A percentile compares a stretch with the other conserved stretches of the same genome.
Conservation (phyloP, 148 eudicot species). For the Persicaria maculosa region DNA sequence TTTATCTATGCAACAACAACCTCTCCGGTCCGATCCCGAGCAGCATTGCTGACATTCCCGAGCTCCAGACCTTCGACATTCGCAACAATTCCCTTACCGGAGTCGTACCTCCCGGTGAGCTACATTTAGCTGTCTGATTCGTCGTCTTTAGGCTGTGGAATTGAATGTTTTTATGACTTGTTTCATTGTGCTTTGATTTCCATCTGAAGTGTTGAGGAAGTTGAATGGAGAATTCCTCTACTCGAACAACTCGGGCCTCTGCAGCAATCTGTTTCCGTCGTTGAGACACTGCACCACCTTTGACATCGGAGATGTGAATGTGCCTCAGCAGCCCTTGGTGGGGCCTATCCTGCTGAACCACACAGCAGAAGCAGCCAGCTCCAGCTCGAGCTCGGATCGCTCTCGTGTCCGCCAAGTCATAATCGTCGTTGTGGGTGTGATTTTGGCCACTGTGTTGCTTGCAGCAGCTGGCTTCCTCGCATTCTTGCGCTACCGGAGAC, state of each 20-base stretch:
- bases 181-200: background rate
- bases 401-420: constrained; percentile 28
- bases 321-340: constrained; percentile 29
- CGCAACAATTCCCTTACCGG: constrained; percentile 76
- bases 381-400: constrained; percentile 31
- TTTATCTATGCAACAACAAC: constrained; percentile 65
- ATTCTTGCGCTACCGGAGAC: constrained; percentile 40
- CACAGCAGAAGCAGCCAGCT: constrained; percentile 18
- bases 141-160: background rate
- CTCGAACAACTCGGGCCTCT: constrained; percentile 60
- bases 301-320: constrained; percentile 41
- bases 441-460: constrained; percentile 26
- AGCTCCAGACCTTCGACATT: constrained; percentile 48
- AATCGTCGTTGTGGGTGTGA: constrained; percentile 36
- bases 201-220: constrained; percentile 52
- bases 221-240: constrained; percentile 38
- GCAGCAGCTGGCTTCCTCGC: constrained; percentile 32
- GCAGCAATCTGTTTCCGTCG: constrained; percentile 49
- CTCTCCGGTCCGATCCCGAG: constrained; percentile 67
- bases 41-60: constrained; percentile 34
- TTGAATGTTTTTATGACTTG: background rate
- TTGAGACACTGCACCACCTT: constrained; percentile 60
- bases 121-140: background rate
- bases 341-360: constrained; percentile 19
- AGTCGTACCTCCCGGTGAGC: constrained; percentile 53